These are phyloP conservation scores for Pulveroboletus sp. DNA, from an alignment of 768 basidiomycete genomes.

Conservation along the genomic window DNA sequence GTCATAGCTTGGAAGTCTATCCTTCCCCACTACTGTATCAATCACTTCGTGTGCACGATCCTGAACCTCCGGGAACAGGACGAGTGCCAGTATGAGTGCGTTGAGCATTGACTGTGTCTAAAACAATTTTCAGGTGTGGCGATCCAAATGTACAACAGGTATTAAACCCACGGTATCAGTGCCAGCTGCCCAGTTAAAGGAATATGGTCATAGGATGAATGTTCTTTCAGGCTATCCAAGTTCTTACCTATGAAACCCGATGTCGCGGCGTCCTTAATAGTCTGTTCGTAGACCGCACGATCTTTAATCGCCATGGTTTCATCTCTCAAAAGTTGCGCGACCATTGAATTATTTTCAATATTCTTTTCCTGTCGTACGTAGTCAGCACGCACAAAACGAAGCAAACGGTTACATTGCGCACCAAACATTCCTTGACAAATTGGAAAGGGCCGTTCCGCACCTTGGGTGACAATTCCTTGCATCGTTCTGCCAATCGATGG, in stretches of 20 bases:
- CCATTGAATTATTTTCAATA: conserved; percentile 22
- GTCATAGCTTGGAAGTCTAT: conserved; percentile 13
- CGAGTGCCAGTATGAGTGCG: conserved; percentile 18
- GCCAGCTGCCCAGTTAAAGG: conserved; percentile 9
- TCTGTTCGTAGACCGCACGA: conserved; percentile 13
- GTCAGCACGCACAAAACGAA: not conserved
- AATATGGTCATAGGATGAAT: not conserved
- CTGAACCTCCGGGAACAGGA: conserved; percentile 23
- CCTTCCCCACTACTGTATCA: conserved; percentile 18
- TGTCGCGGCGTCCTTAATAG: conserved; percentile 15
- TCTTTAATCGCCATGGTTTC: not conserved
- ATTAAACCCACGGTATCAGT: conserved; percentile 11
- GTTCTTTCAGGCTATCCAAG: not conserved
- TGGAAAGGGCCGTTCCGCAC: conserved; percentile 20
- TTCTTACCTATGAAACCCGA: conserved; percentile 22
- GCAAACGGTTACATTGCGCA: not conserved
- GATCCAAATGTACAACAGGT: not conserved
- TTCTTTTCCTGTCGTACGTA: conserved; percentile 14
- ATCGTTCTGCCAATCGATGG: conserved; percentile 6
- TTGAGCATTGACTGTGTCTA: conserved; percentile 15
- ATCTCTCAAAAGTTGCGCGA: conserved; percentile 14
- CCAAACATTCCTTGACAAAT: conserved; percentile 23
- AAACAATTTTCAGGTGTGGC: not conserved
- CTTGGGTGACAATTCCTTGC: conserved; percentile 8
- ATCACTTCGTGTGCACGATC: conserved; percentile 16